Evolutionary conservation across 768 basidiomycete genomes (phyloP), one percentile per base, ranked within the genome.

Genomic region (Agaricus subrufescens): DNA sequence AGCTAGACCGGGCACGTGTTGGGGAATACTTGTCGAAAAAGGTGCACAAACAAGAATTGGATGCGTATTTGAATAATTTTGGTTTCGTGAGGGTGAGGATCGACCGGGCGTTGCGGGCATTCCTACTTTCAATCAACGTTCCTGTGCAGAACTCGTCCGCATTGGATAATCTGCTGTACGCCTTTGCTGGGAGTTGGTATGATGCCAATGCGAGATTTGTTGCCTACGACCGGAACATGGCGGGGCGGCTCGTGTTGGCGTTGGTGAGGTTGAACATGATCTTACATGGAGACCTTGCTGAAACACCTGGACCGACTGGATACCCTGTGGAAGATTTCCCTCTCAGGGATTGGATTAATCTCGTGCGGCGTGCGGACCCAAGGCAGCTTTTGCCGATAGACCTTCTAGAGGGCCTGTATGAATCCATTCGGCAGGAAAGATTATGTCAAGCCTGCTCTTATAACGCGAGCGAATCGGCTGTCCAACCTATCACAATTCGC

Each of bases 211-310:
- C 85, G 5, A 76, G 79, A 47, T 78, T 82, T 26, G 84, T 93
- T 26, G 81, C 87, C 2, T 95, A 87, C 65, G 89, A 93, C 73
- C 88, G 84, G 69, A 90, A 93, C 64, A 75, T 91, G 59, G 86
- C 90, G 12, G 74, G 81, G 60, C 83, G 83, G 47, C 83, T 96
- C 46, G 87, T 91, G 38, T 81, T 87, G 52, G 86, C 91, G 3
- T 82, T 94, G 59, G 84, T 89, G 49, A 90, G 94, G 66, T 80
- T 99, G 54, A 96, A 97, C 66, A 92, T 95, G 46, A 82, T 87
- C 23, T 71, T 98, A 47, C 91, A 98, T 63, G 87, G 83, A 7
- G 80, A 77, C n/a, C 80, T 90, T 57, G 76, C 84, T 12, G 77
- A 82, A 56, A 80, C 83, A 50, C 75, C 82, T 45, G 83, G 87